Evolutionary conservation across 192 early-diverging fungal genomes (phyloP), one percentile per base, ranked within the genome.

Genomic region (Coemansia sp.): DNA sequence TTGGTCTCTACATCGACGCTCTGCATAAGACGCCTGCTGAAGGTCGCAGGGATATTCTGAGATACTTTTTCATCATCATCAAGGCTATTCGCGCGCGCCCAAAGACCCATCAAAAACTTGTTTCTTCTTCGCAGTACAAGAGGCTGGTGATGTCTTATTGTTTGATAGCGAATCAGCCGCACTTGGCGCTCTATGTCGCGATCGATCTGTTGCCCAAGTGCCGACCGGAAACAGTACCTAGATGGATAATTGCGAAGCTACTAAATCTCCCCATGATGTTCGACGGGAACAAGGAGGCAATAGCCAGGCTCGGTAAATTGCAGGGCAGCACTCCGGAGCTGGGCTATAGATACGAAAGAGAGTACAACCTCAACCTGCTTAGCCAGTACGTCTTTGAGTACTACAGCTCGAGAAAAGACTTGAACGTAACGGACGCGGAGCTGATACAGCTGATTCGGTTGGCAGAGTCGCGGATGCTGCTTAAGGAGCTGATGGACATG

Each of bases 71-170:
- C 57, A 27, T 63, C 16, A 68, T 80, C 10, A 62, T 74, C 18
- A 80, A 80, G 62, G 72, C 78, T n/a, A 65, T 80, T 22, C 65
- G 78, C 9, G 64, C 68, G 56, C 65, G 69, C 0, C 49, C 68
- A 18, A 45, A 58, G 10, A 24, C 60, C 7, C 78, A 80, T 46
- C 16, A 36, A 16, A 60, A 32, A 25, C 46, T 74, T 3, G 34
- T 65, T 6, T 42, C 22, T 18, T 18, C 24, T 36, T 5, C 25
- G 2, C 6, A 18, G 30, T 80, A 52, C 24, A 62, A 59, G 16
- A 9, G 49, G 11, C 23, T 55, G 6, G 42, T 80, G 11, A 29
- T 68, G 61, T 20, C 28, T 42, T 74, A 80, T 29, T 57, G 71
- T 32, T 24, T 74, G 55, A 36, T 74, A 2, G 54, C 27, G 45